Evolutionary conservation across 73 alveolate species (phyloP).

Genomic region (Paramecium sonneborni): DNA sequence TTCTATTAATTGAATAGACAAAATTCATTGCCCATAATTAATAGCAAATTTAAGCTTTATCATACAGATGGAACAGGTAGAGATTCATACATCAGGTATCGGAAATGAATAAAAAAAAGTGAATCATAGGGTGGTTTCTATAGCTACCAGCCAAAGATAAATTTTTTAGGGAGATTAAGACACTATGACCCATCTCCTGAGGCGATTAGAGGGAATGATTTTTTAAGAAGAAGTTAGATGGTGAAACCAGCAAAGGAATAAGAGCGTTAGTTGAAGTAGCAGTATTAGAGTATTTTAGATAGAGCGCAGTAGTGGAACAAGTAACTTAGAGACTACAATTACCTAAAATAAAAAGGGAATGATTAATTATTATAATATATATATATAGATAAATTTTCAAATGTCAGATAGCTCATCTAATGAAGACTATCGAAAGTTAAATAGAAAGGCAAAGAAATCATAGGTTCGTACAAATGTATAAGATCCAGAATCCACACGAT

Average conservation of each 20-base stretch:
- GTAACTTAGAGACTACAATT: slow-evolving; percentile 29
- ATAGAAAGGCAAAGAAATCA: slow-evolving; percentile 35
- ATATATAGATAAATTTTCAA: not conserved
- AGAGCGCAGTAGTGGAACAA: slow-evolving; percentile 22
- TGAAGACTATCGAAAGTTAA: slow-evolving; percentile 47
- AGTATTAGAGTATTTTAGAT: not conserved
- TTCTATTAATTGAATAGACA: not conserved
- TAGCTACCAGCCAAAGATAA: slow-evolving; percentile 33
- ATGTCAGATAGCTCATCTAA: slow-evolving; percentile 33
- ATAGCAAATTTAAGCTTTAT: slow-evolving; percentile 52
- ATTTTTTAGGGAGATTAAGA: not conserved
- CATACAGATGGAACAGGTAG: slow-evolving; percentile 68
- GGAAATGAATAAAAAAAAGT: not conserved
- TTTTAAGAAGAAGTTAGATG: not conserved
- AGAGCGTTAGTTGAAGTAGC: not conserved
- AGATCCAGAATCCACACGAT: not conserved
- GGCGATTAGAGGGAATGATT: not conserved
- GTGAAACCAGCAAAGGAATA: not conserved
- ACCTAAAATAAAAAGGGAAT: slow-evolving; percentile 10
- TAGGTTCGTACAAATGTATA: not conserved
- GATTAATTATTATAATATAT: not conserved
- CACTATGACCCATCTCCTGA: slow-evolving; percentile 47
- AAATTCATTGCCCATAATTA: slow-evolving; percentile 46
- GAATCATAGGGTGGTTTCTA: slow-evolving; percentile 36
- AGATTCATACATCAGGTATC: slow-evolving; percentile 47